phyloP scores from a whole-genome alignment of 1,284 basidiomycete genomes.

The Vanrija pseudolonga region DNA sequence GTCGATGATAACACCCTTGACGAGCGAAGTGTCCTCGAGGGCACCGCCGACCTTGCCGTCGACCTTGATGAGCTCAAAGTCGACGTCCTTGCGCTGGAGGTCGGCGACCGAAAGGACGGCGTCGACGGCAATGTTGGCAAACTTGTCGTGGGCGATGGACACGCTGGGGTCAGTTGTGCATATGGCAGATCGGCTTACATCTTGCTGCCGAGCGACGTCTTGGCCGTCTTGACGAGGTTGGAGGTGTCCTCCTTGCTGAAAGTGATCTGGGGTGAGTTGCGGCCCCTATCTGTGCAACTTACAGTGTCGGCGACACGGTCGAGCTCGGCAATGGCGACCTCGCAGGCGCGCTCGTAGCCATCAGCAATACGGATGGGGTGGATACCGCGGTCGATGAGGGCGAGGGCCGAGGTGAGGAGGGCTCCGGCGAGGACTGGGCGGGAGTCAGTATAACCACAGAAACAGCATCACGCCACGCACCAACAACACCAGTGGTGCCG shows the following conservation, averaged over 20 bases:
- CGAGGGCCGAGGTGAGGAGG: slow-evolving; percentile 60
- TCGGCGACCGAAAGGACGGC: slow-evolving; percentile 95
- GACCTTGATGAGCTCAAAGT: slow-evolving; percentile 98
- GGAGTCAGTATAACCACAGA: not conserved
- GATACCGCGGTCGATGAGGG: slow-evolving; percentile 91
- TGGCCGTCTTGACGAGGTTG: slow-evolving; percentile 89
- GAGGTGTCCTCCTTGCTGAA: slow-evolving; percentile 78
- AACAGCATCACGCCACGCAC: slow-evolving; percentile 54
- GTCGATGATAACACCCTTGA: slow-evolving; percentile 91
- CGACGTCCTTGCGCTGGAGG: slow-evolving; percentile 88
- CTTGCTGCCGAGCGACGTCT: slow-evolving; percentile 95
- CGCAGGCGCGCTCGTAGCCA: slow-evolving; percentile 92
- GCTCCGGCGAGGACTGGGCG: slow-evolving; percentile 89
- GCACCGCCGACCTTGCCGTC: slow-evolving; percentile 98
- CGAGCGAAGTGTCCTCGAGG: slow-evolving; percentile 78
- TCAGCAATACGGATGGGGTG: slow-evolving; percentile 98
- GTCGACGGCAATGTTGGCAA: slow-evolving; percentile 96
- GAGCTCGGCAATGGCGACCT: slow-evolving; percentile 82
- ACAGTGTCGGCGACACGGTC: slow-evolving; percentile 90
- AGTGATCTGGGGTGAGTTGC: slow-evolving; percentile 47
- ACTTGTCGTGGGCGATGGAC: slow-evolving; percentile 91
- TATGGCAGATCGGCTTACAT: slow-evolving; percentile 62
- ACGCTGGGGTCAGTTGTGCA: slow-evolving; percentile 59
- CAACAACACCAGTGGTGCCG: slow-evolving; percentile 97
- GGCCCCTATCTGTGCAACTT: slow-evolving; percentile 8